Evolutionary conservation across 129 eudicot genomes (phyloP), one percentile per base, ranked within the genome.

Genomic region (Arctium lappa): DNA sequence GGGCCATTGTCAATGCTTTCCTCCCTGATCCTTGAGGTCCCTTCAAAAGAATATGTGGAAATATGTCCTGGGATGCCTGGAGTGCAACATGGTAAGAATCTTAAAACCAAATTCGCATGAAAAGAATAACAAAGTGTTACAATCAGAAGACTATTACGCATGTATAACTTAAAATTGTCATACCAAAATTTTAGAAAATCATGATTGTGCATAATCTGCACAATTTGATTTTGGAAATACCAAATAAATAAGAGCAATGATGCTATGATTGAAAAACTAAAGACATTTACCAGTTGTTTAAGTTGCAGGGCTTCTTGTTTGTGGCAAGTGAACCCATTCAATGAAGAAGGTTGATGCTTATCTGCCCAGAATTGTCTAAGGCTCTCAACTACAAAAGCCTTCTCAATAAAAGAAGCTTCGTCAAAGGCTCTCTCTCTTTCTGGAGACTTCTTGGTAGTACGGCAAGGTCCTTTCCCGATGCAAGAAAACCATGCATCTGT

Each of bases 11-110:
- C 72, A 93, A 86, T 48, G 95, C 89, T 85, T 89, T 91, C 88
- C 85, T 93, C 72, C 94, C 97, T 12, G 95, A 83, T 71, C 97
- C 97, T 63, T 85, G 89, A 72, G 92, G 91, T 38, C 97, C 97
- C 83, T 91, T 91, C 11, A 93, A 85, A 80, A 93, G 79, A 79
- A 93, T 86, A 81, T 93, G 95, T 78, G 97, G 97, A 76, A 88
- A 70, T 74, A 76, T 93, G 29, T 88, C 91, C 39, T 80, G 80
- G 36, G 89, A 83, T 9, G 88, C 92, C 97, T 93, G 83, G 13
- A 78, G 27, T 16, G 16, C 60, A 74, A 84, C 53, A 33, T 27
- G 7, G n/a, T 56, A 76, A 69, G 56, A 82, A 34, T 34, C 29
- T 37, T 72, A 11, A 40, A 74, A 80, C 44, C 72, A 30, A 69